These are phyloP conservation scores for Aspergillus intermedius DNA, from an alignment of 2,329 filamentous ascomycete species.

Conservation along the genomic window DNA sequence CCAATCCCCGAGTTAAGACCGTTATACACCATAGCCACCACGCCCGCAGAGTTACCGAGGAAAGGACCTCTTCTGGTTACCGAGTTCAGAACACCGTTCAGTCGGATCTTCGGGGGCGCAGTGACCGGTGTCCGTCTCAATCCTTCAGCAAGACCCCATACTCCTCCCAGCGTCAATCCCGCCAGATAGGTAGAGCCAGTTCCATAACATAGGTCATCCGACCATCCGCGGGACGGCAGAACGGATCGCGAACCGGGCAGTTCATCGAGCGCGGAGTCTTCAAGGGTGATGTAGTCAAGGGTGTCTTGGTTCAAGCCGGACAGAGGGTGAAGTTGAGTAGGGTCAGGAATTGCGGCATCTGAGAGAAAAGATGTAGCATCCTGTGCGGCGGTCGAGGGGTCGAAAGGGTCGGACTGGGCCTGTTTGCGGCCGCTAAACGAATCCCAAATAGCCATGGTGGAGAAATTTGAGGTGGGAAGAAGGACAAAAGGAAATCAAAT, in stretches of 20 bases:
- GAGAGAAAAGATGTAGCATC: slow-evolving; percentile 84
- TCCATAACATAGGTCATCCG: slow-evolving; percentile 96
- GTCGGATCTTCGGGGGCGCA: slow-evolving; percentile 79
- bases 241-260: slow-evolving; percentile 80
- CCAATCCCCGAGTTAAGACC: slow-evolving; percentile 81
- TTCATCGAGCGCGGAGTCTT: slow-evolving; percentile 82
- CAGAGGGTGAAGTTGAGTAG: slow-evolving; percentile 82
- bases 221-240: slow-evolving; percentile 92
- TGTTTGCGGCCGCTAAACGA: slow-evolving; percentile 55
- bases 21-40: slow-evolving; percentile 95
- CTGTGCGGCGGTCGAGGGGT: slow-evolving; percentile 56
- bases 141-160: slow-evolving; percentile 88
- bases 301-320: slow-evolving; percentile 88
- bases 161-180: slow-evolving; percentile 78
- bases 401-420: slow-evolving; percentile 55
- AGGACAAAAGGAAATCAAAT: slow-evolving; percentile 8
- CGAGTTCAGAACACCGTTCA: slow-evolving; percentile 92
- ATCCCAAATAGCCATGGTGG: slow-evolving; percentile 54
- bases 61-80: slow-evolving; percentile 90
- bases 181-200: slow-evolving; percentile 89
- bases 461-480: not conserved
- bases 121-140: slow-evolving; percentile 63
- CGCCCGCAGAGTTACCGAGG: slow-evolving; percentile 89
- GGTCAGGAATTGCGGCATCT: slow-evolving; percentile 71
- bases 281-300: slow-evolving; percentile 89